Conservation (phyloP, 192 early-diverging fungal genomes). For the Haplosporangium gracile region DNA sequence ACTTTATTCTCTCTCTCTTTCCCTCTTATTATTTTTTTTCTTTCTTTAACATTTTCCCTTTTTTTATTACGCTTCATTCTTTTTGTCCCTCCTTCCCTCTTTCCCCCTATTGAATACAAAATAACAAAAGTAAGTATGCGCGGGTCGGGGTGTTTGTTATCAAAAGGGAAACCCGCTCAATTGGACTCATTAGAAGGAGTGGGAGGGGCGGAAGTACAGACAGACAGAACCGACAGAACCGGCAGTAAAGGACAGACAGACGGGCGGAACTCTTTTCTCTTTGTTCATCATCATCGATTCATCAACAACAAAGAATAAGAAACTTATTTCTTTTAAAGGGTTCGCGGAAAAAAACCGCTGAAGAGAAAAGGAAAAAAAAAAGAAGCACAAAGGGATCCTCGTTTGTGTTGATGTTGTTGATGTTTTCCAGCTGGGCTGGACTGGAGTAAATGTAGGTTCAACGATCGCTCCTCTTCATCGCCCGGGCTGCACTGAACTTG, state of each 20-base stretch:
- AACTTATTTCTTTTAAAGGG: background rate
- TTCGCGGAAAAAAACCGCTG: background rate
- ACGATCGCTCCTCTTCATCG: background rate
- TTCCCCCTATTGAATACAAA: slow-evolving; percentile 2
- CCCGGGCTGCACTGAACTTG: background rate
- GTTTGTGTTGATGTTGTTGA: background rate
- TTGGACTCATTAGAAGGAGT: slow-evolving; percentile 13
- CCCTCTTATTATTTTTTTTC: background rate
- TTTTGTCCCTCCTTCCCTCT: slow-evolving; percentile 8
- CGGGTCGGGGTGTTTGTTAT: slow-evolving; percentile 11
- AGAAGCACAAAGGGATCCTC: background rate
- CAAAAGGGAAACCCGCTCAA: slow-evolving; percentile 5
- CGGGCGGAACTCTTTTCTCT: background rate
- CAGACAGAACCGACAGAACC: background rate
- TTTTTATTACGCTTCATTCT: background rate
- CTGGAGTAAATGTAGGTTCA: background rate
- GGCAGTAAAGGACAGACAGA: no score
- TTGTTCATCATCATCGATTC: background rate
- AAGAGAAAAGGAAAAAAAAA: background rate
- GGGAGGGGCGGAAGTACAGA: slow-evolving; percentile 1
- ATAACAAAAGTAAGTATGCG: background rate
- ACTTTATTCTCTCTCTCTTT: background rate
- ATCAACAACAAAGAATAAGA: background rate
- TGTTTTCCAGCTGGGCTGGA: background rate
- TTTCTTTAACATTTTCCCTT: background rate